Base-by-base conservation (phyloP, 2,329 filamentous ascomycete genomes). In the Alternaria triticimaculans region DNA sequence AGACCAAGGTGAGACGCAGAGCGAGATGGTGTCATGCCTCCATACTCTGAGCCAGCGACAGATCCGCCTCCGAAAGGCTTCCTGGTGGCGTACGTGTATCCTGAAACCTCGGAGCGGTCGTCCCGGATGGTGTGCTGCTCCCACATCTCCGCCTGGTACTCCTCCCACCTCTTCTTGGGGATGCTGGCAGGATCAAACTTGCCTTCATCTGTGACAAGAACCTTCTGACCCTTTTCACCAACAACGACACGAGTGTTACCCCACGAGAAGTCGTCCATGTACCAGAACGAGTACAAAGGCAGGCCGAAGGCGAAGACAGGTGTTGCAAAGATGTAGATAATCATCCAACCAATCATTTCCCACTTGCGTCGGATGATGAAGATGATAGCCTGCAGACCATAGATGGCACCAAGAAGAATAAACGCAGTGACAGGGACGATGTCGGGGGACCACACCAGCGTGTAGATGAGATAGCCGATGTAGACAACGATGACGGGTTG, bases 301-400 rank as follows among this genome's bases (percentile, higher is more conserved):
- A 99, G 87, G 62, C 88, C 94, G 67, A 97, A 93, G 46, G 92
- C 90, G 86, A 97, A 99, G 68, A 99, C 88, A 1, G 95, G 95
- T 65, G 97, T 92, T 58, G 96, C 95, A 28, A 96, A 67, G 63
- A 99, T 88, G 81, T 99, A 99, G 67, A 99, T 89, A 71, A 99
- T 86, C 94, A 99, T 97, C 96, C 96, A 99, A 37, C 95, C 96
- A 72, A 99, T 91, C 95, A 98, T 98, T 80, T 99, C 95, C 96
- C 96, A 99, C 84, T 97, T 97, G 75, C 95, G 92, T 62, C 93
- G 92, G 60, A 97, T 77, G 74, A 98, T 97, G 84, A 99, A 99
- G 80, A 99, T 97, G 77, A 98, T 90, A 46, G 92, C 95, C 76
- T 99, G 96, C 14, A 99, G 84, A 88, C 96, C 96, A 80, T 98